Conservation (phyloP, 2,329 filamentous ascomycete genomes). For the Fusarium chaquense region DNA sequence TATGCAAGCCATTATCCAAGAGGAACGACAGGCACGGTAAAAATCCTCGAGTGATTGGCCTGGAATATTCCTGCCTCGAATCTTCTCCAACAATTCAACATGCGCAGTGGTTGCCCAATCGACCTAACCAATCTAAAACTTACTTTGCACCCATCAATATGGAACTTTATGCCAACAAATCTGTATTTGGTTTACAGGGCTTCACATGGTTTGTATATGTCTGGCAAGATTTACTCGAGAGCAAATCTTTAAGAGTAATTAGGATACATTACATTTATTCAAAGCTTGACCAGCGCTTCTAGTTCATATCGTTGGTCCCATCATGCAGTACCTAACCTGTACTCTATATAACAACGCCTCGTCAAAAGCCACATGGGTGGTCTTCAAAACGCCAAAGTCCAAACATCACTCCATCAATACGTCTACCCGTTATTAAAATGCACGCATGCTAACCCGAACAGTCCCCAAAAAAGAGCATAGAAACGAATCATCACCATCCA, state of each 20-base stretch:
- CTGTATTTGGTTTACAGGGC: background rate
- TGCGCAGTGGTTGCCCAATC: background rate
- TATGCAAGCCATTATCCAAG: background rate
- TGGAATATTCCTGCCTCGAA: background rate
- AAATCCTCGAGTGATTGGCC: background rate
- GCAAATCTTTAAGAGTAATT: background rate
- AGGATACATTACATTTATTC: background rate
- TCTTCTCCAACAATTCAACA: background rate
- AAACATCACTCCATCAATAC: constrained; percentile 18
- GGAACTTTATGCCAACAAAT: background rate
- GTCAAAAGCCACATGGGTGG: background rate
- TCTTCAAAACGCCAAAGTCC: constrained; percentile 32
- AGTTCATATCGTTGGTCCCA: background rate
- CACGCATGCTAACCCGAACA: constrained; percentile 22
- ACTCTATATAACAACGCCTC: constrained; percentile 28
- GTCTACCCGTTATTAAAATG: constrained; percentile 23
- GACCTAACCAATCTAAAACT: background rate
- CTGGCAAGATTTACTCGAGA: background rate
- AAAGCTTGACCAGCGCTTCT: background rate
- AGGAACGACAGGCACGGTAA: background rate
- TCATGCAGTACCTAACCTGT: constrained; percentile 17
- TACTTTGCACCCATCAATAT: background rate
- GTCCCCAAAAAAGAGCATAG: background rate
- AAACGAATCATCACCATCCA: constrained; percentile 12
- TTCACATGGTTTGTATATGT: background rate